Base-by-base conservation (phyloP, 306 rosid species). In the Vigna radiata region DNA sequence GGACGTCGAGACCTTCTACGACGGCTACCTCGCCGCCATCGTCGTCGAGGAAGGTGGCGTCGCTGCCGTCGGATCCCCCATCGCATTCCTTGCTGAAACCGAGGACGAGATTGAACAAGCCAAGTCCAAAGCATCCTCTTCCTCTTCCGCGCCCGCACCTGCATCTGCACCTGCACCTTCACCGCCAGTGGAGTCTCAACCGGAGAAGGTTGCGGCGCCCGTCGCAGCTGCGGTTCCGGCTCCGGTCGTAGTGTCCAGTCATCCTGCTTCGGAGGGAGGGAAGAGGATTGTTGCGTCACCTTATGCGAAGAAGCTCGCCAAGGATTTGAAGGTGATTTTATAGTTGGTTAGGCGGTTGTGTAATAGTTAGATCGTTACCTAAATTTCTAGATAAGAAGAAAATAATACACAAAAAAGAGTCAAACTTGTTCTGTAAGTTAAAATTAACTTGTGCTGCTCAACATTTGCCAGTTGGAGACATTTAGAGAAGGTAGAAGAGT, bases 1-100 rank as follows among this genome's bases (percentile, higher is more conserved):
- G 99, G 99, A 95, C 46, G 99, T 95, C 16, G 99, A 95, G 81
- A 95, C 97, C 6, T 95, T 95, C 88, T 92, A 96, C 82, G 99
- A 96, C 43, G 99, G 99, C 0, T 91, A 86, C 52, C 84, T 96
- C 68, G 99, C 98, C 9, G 96, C 99, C 1, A 96, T 96, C 81
- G 87, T 96, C 84, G 99, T 96, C 21, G 96, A 92, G 4, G 99
- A 96, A 65, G 99, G 98, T 19, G 91, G 83, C 25, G 86, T 88
- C 13, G 99, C 99, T 1, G 47, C 91, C 7, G 99, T 96, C 2
- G 99, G 99, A 19, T 90, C 98, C 13, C 87, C 99, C 23, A 96
- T 96, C 55, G 99, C 97, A 0, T 87, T 96, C 3, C 82, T 96
- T 70, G 99, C 98, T 4, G 99, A 96, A 70, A 81, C 90, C 2